phyloP scores from a whole-genome alignment of 148 eudicot species.

The Chenopodium album region DNA sequence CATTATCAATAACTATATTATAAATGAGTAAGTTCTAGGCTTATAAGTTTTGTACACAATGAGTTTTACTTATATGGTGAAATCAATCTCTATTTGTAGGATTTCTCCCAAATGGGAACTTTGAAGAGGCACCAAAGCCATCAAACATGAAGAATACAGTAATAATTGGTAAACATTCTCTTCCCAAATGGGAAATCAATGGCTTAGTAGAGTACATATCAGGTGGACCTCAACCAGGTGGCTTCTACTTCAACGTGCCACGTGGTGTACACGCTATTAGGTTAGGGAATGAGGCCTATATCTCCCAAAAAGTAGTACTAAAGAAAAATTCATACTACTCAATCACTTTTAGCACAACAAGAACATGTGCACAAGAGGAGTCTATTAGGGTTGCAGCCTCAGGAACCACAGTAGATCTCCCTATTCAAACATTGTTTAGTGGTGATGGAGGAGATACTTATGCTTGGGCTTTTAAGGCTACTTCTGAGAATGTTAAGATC shows the following conservation, averaged over 20 bases:
- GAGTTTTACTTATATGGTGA: not conserved
- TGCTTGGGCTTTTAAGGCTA: constrained; percentile 63
- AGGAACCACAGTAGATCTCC: constrained; percentile 40
- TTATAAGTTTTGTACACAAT: too few species aligned
- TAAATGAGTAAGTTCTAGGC: too few species aligned
- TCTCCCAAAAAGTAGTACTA: constrained; percentile 51
- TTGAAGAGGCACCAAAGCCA: constrained; percentile 65
- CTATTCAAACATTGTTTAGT: constrained; percentile 70
- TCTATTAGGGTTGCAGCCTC: constrained; percentile 57
- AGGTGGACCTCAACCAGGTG: constrained; percentile 83
- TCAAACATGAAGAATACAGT: constrained; percentile 52
- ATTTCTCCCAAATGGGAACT: constrained; percentile 81
- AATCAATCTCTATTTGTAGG: constrained; percentile 32
- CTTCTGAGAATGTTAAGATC: constrained; percentile 40
- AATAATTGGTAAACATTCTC: constrained; percentile 52
- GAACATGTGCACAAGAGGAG: constrained; percentile 91
- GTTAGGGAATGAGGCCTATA: constrained; percentile 65
- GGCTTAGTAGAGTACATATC: constrained; percentile 84
- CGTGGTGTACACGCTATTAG: constrained; percentile 66
- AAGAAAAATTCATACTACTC: constrained; percentile 48
- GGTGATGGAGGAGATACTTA: constrained; percentile 80
- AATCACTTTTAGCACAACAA: constrained; percentile 71
- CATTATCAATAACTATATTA: too few species aligned
- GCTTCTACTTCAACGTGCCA: constrained; percentile 58
- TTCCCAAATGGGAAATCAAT: constrained; percentile 78